These are phyloP conservation scores for Syzygium oleosum DNA, from an alignment of 345 rosid species.

Conservation along the genomic window DNA sequence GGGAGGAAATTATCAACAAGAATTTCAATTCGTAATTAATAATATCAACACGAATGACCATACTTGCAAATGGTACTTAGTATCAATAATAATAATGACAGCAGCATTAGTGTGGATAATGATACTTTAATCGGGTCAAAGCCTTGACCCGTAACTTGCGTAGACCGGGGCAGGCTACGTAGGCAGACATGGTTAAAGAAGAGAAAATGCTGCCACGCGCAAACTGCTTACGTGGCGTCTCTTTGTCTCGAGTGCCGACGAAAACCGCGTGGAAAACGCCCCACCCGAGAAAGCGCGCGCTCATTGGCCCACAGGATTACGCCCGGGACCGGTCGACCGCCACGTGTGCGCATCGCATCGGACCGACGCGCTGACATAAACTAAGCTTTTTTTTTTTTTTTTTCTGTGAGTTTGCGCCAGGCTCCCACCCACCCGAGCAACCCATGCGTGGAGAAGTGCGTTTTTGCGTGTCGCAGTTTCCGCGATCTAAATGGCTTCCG, in stretches of 20 bases:
- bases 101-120: too few species aligned
- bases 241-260: not conserved
- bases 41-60: not conserved
- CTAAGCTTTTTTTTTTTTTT: fast-evolving
- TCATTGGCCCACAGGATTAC: not conserved
- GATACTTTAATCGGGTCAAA: too few species aligned
- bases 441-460: not conserved
- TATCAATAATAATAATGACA: too few species aligned
- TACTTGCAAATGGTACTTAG: too few species aligned
- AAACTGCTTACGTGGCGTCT: not conserved
- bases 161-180: not conserved
- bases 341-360: not conserved
- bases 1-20: too few species aligned
- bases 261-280: not conserved
- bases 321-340: not conserved
- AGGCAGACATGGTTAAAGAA: too few species aligned
- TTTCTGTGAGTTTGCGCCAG: too few species aligned
- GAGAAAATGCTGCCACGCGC: not conserved
- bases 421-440: not conserved
- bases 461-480: not conserved
- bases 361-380: not conserved
- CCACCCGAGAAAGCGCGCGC: too few species aligned
- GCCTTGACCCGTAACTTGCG: not conserved
- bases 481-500: not conserved
- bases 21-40: not conserved